A percentile compares a stretch with the other conserved stretches of the same genome.
phyloP scores from a whole-genome alignment of 1,284 basidiomycete species.

The Grifola frondosa region DNA sequence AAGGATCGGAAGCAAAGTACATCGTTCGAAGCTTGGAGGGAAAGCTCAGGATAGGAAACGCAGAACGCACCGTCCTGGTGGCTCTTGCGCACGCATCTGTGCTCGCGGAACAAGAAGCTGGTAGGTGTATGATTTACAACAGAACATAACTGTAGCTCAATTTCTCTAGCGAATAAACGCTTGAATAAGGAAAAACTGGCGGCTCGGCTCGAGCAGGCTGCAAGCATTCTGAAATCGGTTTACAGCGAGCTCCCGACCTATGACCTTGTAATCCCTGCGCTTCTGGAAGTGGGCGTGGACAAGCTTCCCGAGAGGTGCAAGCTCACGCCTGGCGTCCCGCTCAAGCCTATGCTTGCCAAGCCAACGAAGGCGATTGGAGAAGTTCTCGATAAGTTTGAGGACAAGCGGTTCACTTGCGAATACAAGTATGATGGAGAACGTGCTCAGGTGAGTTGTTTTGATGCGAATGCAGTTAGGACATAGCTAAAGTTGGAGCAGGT shows the following conservation, averaged over 20 bases:
- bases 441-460: constrained; percentile 65
- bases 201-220: constrained; percentile 76
- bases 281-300: constrained; percentile 80
- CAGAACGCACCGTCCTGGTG: constrained; percentile 90
- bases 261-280: constrained; percentile 90
- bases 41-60: constrained; percentile 96
- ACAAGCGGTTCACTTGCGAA: constrained; percentile 96
- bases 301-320: constrained; percentile 78
- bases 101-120: constrained; percentile 69
- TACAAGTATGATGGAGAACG: constrained; percentile 99
- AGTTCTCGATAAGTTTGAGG: constrained; percentile 96
- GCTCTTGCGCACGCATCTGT: constrained; percentile 87
- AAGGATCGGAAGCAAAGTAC: constrained; percentile 90
- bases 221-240: constrained; percentile 83
- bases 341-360: constrained; percentile 99
- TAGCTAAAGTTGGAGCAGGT: constrained; percentile 47
- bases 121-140: constrained; percentile 39
- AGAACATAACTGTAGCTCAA: background rate
- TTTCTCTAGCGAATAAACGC: constrained; percentile 61
- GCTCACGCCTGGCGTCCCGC: constrained; percentile 91
- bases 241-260: constrained; percentile 97
- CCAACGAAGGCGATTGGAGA: constrained; percentile 99
- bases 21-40: constrained; percentile 95
- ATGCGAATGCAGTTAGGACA: background rate
- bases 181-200: constrained; percentile 76